Conservation (phyloP, 2,329 filamentous ascomycete species). For the Fusarium devonianum region DNA sequence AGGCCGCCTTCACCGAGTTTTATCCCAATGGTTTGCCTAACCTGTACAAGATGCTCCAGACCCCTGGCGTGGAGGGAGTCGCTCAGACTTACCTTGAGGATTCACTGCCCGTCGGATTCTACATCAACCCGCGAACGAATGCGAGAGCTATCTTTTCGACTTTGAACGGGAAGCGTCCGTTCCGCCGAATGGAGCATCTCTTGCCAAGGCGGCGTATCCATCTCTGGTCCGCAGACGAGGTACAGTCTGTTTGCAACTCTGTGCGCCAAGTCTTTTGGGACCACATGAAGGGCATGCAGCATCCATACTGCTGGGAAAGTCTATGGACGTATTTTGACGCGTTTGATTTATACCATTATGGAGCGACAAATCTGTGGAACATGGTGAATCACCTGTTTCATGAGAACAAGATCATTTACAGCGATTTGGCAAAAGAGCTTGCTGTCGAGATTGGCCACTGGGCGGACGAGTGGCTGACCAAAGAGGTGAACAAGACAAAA, state of each 20-base stretch:
- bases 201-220: slow-evolving; percentile 41
- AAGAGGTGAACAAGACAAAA: slow-evolving; percentile 42
- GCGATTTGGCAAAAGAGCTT: slow-evolving; percentile 36
- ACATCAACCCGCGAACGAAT: slow-evolving; percentile 43
- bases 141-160: slow-evolving; percentile 53
- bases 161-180: slow-evolving; percentile 37
- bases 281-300: slow-evolving; percentile 45
- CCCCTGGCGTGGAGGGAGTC: slow-evolving; percentile 34
- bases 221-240: slow-evolving; percentile 51
- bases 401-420: slow-evolving; percentile 49
- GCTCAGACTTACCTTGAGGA: slow-evolving; percentile 47
- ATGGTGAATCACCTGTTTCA: slow-evolving; percentile 51
- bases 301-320: slow-evolving; percentile 48
- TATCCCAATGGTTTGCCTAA: slow-evolving; percentile 49
- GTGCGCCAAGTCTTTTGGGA: slow-evolving; percentile 48
- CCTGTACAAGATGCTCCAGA: slow-evolving; percentile 46
- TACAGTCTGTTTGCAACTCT: slow-evolving; percentile 50
- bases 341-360: slow-evolving; percentile 55
- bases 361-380: slow-evolving; percentile 58
- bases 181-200: slow-evolving; percentile 43
- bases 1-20: slow-evolving; percentile 40
- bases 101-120: slow-evolving; percentile 48
- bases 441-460: slow-evolving; percentile 46
- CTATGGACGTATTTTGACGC: slow-evolving; percentile 59
- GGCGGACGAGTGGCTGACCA: slow-evolving; percentile 48